Evolutionary conservation across 495 filamentous ascomycete genomes (phyloP), one percentile per base, ranked within the genome.

Genomic region (Glonium stellatum): DNA sequence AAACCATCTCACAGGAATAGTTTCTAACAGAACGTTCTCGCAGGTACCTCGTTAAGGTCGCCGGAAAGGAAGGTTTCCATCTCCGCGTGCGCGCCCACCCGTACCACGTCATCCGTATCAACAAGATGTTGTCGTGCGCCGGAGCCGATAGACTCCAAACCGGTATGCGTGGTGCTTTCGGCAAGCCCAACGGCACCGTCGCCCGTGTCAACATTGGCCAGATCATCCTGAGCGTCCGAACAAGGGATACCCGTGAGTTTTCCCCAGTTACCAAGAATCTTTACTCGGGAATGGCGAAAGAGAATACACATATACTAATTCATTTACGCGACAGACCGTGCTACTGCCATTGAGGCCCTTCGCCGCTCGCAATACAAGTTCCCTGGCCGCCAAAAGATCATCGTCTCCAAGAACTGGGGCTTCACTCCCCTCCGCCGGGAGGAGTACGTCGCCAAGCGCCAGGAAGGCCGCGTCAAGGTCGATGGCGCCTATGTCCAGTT

Each of bases 101-200:
- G 63, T 96, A 88, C 90, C 93, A 98, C 81, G 92, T 97, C 78
- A 84, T 97, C 82, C 93, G 93, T 78, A 98, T 98, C 90, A 98
- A 98, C 89, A 98, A 98, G 84, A 97, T 98, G 93, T 89, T 98
- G 87, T 97, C 92, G 65, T 97, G 93, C 77, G 93, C 93, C 70
- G 93, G 93, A 79, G 93, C 93, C 85, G 93, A 98, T 97, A 86
- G 93, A 84, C 85, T 98, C 72, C 93, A 98, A 78, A 97, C 93
- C 64, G 93, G 93, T 79, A 98, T 98, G 93, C 93, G 93, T 86
- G 93, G 93, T 84, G 93, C 93, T 65, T 98, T 89, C 84, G 93
- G 93, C 75, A 98, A 98, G 85, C 92, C 93, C 77, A 91, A 97
- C 81, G 93, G 92, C 73, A 84, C 83, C 66, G 93, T 98, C 69